Percentiles rank a stretch among this genome's conserved stretches.
Conservation (phyloP, 1,139 yeast genomes). For the Magnusiomyces suaveolens region DNA sequence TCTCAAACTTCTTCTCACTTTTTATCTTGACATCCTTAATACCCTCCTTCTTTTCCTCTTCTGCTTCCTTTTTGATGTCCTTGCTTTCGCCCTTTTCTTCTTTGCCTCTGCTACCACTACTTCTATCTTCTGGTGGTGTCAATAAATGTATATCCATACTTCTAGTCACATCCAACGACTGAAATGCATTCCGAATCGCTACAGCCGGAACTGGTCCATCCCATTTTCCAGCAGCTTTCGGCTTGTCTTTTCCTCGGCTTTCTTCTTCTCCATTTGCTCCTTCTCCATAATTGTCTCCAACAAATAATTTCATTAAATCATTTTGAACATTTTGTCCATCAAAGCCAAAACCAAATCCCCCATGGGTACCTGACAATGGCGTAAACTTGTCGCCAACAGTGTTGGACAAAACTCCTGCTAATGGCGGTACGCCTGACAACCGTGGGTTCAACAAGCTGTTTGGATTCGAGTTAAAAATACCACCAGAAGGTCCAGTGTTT, state of each 20-base stretch:
- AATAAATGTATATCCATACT: not conserved
- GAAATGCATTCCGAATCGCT: constrained; percentile 4
- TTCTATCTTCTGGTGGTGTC: constrained; percentile 4
- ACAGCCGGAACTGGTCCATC: constrained; percentile 5
- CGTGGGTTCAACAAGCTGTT: not conserved
- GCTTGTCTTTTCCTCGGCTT: constrained; percentile 1
- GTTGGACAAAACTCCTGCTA: not conserved
- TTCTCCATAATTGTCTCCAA: too few species aligned
- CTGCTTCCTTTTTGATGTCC: not conserved
- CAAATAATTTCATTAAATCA: not conserved
- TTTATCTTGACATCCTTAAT: not conserved
- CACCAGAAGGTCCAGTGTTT: not conserved
- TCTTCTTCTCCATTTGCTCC: too few species aligned
- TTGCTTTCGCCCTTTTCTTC: not conserved
- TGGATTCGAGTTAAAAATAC: not conserved
- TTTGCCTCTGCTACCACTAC: not conserved
- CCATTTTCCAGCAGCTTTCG: not conserved
- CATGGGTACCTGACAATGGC: not conserved
- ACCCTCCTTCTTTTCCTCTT: not conserved
- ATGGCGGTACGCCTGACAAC: not conserved
- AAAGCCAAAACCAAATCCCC: not conserved
- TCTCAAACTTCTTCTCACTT: not conserved
- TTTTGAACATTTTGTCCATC: not conserved
- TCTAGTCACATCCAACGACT: not conserved
- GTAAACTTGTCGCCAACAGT: not conserved